Base-by-base conservation (phyloP, 371 early-diverging fungal genomes). In the Dichotomocladium elegans region DNA sequence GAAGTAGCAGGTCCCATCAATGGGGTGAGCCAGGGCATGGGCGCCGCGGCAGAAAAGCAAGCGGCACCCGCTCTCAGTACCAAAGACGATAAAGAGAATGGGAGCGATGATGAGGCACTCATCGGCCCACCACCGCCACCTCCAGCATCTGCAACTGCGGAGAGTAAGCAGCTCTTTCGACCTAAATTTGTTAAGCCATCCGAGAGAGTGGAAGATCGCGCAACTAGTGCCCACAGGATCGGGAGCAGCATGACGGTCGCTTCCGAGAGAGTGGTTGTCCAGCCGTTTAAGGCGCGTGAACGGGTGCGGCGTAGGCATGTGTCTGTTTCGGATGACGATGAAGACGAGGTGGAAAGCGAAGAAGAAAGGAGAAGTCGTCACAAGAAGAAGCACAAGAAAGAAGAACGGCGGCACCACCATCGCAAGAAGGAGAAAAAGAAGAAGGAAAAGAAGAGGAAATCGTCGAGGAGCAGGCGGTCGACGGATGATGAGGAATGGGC, bases 151-250 rank as follows among this genome's bases (percentile, higher is more conserved):
- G 30, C 55, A 21, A 43, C 52, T 15, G 40, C n/a, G 45, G 48
- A 27, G 0, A 12, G 40, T 14, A 45, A 46, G 33, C 41, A 41
- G 12, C 66, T 72, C 5, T 72, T 73, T 40, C 61, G 72, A 47
- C 81, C 79, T 19, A 66, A 80, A 59, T 72, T 78, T 34, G 67
- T 64, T 43, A 47, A 55, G 41, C 62, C 59, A 37, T 61, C 25
- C 21, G 54, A n/a, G 47, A 55, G 51, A 40, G 43, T 66, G n/a
- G 24, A 34, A 19, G 19, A 21, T 15, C 25, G 2, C 26, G 19
- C 48, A 42, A 10, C 17, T 29, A 10, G 42, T 41, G 3, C 8
- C 12, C n/a, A n/a, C n/a, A n/a, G n/a, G n/a, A n/a, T 31, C 31
- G 3, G 41, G 31, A n/a, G 29, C 52, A 14, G 58, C n/a, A 34